Evolutionary conservation across 495 filamentous ascomycete species (phyloP).

Genomic region (Hypoxylon subgilvum): DNA sequence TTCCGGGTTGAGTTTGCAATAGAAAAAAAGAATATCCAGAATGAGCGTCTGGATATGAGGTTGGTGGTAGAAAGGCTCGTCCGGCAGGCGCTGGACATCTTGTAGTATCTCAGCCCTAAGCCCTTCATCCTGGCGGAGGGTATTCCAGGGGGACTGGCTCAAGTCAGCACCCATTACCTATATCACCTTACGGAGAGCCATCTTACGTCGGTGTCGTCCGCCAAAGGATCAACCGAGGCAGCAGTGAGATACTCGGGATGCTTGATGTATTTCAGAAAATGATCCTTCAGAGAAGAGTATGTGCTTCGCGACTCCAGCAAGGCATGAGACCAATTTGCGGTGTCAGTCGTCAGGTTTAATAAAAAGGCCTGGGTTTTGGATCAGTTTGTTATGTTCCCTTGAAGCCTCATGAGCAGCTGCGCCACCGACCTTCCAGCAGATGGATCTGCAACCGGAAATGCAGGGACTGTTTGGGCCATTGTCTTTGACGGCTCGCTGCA

Average conservation of each 20-base stretch:
- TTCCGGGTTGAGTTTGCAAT: constrained; percentile 88
- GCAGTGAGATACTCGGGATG: constrained; percentile 80
- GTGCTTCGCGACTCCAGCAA: constrained; percentile 72
- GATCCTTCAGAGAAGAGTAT: constrained; percentile 72
- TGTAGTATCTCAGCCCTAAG: constrained; percentile 90
- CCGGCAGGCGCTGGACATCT: constrained; percentile 92
- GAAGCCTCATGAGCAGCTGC: not conserved
- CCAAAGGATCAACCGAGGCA: constrained; percentile 75
- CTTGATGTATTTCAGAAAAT: constrained; percentile 79
- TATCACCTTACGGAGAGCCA: not conserved
- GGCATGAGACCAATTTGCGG: constrained; percentile 69
- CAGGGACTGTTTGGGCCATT: constrained; percentile 66
- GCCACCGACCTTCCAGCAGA: constrained; percentile 85
- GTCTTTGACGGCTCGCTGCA: constrained; percentile 68
- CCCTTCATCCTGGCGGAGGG: constrained; percentile 79
- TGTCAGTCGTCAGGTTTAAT: constrained; percentile 72
- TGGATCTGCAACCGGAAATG: constrained; percentile 75
- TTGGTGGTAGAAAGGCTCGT: constrained; percentile 87
- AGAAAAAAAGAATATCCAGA: constrained; percentile 88
- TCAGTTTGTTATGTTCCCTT: constrained; percentile 11
- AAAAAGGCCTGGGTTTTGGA: constrained; percentile 69
- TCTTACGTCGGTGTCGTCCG: constrained; percentile 81
- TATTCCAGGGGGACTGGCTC: constrained; percentile 85
- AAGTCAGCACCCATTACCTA: constrained; percentile 13
- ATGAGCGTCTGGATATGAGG: constrained; percentile 79